A percentile compares a stretch with the other conserved stretches of the same genome.
Conservation (phyloP, 352 stramenopile genomes). For the Peronospora farinosa region DNA sequence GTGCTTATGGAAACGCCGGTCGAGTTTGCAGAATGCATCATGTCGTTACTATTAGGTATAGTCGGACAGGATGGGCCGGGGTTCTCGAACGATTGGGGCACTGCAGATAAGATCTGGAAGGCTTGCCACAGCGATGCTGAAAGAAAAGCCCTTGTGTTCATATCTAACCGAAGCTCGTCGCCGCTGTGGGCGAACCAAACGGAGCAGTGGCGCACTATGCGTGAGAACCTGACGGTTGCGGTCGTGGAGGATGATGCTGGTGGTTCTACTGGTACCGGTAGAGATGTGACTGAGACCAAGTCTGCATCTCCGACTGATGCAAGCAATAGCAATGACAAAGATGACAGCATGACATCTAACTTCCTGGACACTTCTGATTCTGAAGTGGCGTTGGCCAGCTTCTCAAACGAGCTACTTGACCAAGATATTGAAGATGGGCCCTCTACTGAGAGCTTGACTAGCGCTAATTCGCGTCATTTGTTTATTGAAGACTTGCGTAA, state of each 20-base stretch:
- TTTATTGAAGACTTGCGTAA: slow-evolving; percentile 64
- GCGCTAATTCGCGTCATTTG: slow-evolving; percentile 27
- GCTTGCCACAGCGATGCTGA: slow-evolving; percentile 32
- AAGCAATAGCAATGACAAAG: background rate
- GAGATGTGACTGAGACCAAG: background rate
- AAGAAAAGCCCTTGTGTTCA: slow-evolving; percentile 22
- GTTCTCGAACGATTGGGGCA: slow-evolving; percentile 5
- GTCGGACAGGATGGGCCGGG: slow-evolving; percentile 3
- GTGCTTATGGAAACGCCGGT: slow-evolving; percentile 42
- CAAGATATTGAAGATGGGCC: slow-evolving; percentile 6
- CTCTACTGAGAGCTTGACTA: background rate
- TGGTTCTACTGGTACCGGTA: background rate
- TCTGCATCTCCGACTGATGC: background rate
- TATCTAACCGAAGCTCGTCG: slow-evolving; percentile 21
- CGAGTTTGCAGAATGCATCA: slow-evolving; percentile 51
- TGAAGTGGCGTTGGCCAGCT: slow-evolving; percentile 7
- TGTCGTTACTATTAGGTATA: slow-evolving; percentile 32
- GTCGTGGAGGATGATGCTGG: background rate
- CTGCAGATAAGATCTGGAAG: slow-evolving; percentile 32
- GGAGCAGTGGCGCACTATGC: slow-evolving; percentile 17
- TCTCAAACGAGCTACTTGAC: slow-evolving; percentile 4
- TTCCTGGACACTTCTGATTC: slow-evolving; percentile 7
- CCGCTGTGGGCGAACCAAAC: slow-evolving; percentile 20
- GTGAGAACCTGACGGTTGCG: slow-evolving; percentile 14
- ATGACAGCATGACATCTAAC: background rate